These are phyloP conservation scores for Raffaelea ambrosiae DNA, from an alignment of 2,329 filamentous ascomycete species.

Conservation along the genomic window DNA sequence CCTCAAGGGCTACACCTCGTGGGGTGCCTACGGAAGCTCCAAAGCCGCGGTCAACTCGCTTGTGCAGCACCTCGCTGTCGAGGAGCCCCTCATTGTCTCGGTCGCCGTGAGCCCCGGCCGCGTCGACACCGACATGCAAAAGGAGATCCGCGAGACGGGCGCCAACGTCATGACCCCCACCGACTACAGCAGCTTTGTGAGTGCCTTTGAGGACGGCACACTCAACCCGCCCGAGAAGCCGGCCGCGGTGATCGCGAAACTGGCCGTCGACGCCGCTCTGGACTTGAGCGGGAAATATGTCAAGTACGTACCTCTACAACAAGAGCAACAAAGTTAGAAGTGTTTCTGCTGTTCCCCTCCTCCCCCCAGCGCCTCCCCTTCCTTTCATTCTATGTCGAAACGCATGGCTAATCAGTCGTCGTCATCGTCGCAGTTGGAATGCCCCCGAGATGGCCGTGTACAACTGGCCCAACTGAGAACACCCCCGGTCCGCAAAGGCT, in stretches of 20 bases:
- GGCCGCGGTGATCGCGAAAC: constrained; percentile 73
- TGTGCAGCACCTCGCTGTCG: constrained; percentile 60
- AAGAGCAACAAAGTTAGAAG: no score
- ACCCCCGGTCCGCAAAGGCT: no score
- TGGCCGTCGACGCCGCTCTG: constrained; percentile 56
- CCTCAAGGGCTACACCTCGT: constrained; percentile 54
- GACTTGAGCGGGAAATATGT: constrained; percentile 71
- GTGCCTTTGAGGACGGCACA: constrained; percentile 60
- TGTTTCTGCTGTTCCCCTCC: not conserved
- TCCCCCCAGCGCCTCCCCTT: no score
- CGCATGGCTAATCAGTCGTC: not conserved
- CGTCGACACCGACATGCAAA: constrained; percentile 86
- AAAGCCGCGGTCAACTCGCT: constrained; percentile 83
- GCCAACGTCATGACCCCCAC: constrained; percentile 38
- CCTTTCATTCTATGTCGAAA: not conserved
- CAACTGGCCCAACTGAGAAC: constrained; percentile 7
- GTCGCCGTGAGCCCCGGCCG: constrained; percentile 70
- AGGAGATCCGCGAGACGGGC: constrained; percentile 60
- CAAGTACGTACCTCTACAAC: no score
- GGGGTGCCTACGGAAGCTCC: constrained; percentile 73
- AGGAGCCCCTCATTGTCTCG: constrained; percentile 68
- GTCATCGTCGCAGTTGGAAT: constrained; percentile 43
- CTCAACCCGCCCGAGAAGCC: constrained; percentile 77
- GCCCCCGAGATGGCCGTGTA: constrained; percentile 41
- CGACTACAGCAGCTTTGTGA: constrained; percentile 60